Evolutionary conservation across 2,329 filamentous ascomycete species (phyloP), one percentile per base, ranked within the genome.

Genomic region (Aureobasidium pullulans): DNA sequence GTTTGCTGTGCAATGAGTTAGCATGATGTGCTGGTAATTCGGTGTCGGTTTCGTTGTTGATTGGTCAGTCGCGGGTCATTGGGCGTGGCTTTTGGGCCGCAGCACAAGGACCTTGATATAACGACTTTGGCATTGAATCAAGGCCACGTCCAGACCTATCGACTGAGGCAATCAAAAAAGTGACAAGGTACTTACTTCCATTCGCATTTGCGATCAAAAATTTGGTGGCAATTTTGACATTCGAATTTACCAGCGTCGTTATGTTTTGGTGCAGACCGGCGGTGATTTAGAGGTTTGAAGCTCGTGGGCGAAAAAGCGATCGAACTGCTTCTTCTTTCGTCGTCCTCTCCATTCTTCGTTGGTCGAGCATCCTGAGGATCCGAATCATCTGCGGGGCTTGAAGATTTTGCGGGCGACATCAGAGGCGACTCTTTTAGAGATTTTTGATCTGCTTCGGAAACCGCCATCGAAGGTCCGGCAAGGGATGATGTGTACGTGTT

Each of bases 141-240:
- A 43, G n/a, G 9, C 6, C 28, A 31, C n/a, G n/a, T 16, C 6
- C 31, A 23, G 29, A 10, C 7, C 31, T 13, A 9, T 31, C 23
- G 9, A 15, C 16, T 29, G 16, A 37, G 31, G 9, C 52, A 42
- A n/a, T 6, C 31, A 13, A 37, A 37, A 42, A 8, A 16, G 23
- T 0, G 39, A 32, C 13, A 49, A 8, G 54, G 16, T 13, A 82
- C 89, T 83, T 78, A 94, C 90, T 88, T 95, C 90, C 90, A 96
- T 76, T 96, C 92, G 76, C 92, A 96, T 66, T 90, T 93, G 64
- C 91, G 84, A 58, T 83, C 81, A 70, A 96, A 97, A 11, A 81
- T 46, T 39, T 61, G 50, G 16, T 61, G 43, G 15, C 57, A 59
- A 31, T 37, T 50, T 13, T 44, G 10, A n/a, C 57, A 59, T 32